Conservation (phyloP, 2,329 filamentous ascomycete genomes). For the Xylaria sp. region DNA sequence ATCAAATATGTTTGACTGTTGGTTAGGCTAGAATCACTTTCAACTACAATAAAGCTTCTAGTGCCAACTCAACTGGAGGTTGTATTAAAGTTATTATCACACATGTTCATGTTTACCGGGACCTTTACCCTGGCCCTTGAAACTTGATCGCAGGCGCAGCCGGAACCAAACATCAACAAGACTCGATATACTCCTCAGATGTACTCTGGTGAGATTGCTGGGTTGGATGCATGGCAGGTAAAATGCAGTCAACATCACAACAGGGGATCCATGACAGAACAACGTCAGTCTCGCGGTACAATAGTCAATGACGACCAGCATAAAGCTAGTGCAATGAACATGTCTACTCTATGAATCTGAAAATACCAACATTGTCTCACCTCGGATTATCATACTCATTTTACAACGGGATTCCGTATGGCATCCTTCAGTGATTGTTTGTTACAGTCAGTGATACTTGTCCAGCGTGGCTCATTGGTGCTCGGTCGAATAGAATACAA, state of each 20-base stretch:
- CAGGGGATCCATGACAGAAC: constrained; percentile 27
- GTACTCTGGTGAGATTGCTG: not conserved
- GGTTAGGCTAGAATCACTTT: not conserved
- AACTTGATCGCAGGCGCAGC: constrained; percentile 7
- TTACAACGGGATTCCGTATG: too few species aligned
- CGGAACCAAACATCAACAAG: not conserved
- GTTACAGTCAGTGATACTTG: not conserved
- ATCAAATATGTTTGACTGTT: too few species aligned
- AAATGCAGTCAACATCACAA: not conserved
- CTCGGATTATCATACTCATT: too few species aligned
- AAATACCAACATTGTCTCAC: too few species aligned
- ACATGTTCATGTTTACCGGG: not conserved
- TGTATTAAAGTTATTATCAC: constrained; percentile 26
- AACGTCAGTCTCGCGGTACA: constrained; percentile 10
- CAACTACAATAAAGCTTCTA: not conserved
- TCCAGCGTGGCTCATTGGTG: not conserved
- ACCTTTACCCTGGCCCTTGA: not conserved
- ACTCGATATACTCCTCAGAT: not conserved
- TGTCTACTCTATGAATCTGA: not conserved
- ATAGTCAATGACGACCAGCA: not conserved
- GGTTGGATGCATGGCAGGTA: not conserved
- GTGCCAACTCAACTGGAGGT: not conserved
- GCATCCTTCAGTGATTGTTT: not conserved
- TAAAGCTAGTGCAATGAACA: not conserved
- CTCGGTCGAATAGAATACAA: not conserved